Conservation (phyloP, 495 filamentous ascomycete species). For the Tuber brumale region DNA sequence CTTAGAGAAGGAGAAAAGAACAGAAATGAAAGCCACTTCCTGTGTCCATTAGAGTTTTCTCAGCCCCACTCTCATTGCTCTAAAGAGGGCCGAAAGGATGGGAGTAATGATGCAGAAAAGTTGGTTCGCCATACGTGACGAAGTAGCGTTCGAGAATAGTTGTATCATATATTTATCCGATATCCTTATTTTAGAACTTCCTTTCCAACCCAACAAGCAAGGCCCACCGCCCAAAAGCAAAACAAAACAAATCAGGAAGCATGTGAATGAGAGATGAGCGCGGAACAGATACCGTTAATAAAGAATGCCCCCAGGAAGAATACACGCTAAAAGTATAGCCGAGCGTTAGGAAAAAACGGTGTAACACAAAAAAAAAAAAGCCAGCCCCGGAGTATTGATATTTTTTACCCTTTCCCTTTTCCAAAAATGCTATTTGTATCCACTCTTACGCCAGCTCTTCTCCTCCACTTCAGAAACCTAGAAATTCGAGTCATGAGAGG, state of each 20-base stretch:
- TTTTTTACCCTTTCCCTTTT: neutral
- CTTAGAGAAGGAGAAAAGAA: neutral
- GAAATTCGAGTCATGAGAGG: neutral
- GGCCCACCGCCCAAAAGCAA: neutral
- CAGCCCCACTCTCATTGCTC: neutral
- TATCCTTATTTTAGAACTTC: neutral
- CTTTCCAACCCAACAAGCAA: neutral
- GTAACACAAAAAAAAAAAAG: neutral
- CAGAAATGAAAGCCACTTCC: neutral
- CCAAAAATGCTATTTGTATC: neutral
- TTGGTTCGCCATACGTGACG: neutral
- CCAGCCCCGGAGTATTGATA: neutral
- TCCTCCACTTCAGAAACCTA: neutral
- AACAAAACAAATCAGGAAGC: neutral
- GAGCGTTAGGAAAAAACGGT: neutral
- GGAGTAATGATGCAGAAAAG: neutral
- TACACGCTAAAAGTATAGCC: neutral
- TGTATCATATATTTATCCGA: neutral
- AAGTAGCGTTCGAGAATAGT: neutral
- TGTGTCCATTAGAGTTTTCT: neutral
- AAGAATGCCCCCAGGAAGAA: neutral
- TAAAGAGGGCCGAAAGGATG: neutral
- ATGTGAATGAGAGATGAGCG: neutral
- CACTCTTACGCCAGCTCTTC: neutral
- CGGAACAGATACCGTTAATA: neutral